These are phyloP conservation scores for Emergomyces africanus DNA, from an alignment of 2,329 filamentous ascomycete genomes.

Conservation along the genomic window DNA sequence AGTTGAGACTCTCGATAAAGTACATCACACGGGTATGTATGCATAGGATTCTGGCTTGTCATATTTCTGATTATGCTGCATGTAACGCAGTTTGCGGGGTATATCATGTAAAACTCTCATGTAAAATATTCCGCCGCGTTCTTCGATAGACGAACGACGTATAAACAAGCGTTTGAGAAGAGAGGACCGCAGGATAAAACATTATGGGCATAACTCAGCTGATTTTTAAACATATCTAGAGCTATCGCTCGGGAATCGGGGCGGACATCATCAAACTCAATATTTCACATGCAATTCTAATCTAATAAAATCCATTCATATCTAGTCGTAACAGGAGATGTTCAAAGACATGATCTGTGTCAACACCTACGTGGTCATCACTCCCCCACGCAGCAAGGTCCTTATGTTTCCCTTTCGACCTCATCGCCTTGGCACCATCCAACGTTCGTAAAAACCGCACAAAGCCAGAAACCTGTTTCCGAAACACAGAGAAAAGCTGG, in stretches of 20 bases:
- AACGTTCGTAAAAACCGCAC: slow-evolving; percentile 54
- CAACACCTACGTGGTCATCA: slow-evolving; percentile 17
- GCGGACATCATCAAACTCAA: background rate
- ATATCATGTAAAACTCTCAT: background rate
- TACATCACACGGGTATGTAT: background rate
- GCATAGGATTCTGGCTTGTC: background rate
- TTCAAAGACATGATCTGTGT: slow-evolving; percentile 49
- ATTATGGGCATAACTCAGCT: background rate
- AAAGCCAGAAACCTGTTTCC: slow-evolving; percentile 61
- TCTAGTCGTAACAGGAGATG: slow-evolving; percentile 58
- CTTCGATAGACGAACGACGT: background rate
- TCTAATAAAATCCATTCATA: slow-evolving; percentile 53
- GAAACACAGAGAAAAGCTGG: slow-evolving; percentile 52
- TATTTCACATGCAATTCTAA: background rate
- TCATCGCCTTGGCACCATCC: slow-evolving; percentile 50
- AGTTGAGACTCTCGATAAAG: background rate
- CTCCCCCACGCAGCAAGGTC: slow-evolving; percentile 14
- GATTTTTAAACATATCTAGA: background rate
- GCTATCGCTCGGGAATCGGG: no score
- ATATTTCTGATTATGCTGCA: background rate
- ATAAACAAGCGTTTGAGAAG: background rate
- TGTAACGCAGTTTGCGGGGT: background rate
- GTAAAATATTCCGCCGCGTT: no score
- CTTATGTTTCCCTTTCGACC: slow-evolving; percentile 17
- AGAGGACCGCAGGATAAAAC: background rate